Base-by-base conservation (phyloP, 306 rosid species). In the Vigna reflexopilosa region DNA sequence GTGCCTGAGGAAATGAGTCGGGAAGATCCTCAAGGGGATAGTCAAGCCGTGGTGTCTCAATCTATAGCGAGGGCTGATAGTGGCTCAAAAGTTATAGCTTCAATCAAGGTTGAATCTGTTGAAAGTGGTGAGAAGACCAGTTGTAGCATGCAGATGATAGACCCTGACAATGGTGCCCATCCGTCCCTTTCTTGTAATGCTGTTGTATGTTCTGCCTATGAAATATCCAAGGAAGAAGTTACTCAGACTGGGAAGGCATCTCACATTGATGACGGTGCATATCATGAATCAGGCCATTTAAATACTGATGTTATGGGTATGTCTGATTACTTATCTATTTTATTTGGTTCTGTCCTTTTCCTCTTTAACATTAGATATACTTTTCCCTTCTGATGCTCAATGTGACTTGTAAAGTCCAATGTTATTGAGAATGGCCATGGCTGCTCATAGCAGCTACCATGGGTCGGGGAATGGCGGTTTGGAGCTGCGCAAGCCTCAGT, bases 111-210 rank as follows among this genome's bases (percentile, higher is more conserved):
- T 45, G 99, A 93, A 68, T 93, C 96, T 71, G 91, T 89, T 86
- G 98, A 90, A 85, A 96, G 93, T 80, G 98, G 94, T 81, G 97
- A 91, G 85, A 96, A 96, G 87, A 88, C 83, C 55, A 87, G 91
- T 79, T 78, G 89, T 63, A 81, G 92, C 85, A 91, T 76, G 86
- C 81, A 77, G 77, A 87, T 85, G 61, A 84, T 44, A 71, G 82
- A 78, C 52, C 75, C 38, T 76, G 96, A 84, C 72, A 88, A 86
- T 79, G 84, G 86, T 80, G 83, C 93, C 58, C 90, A 65, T 71
- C 96, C 90, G 16, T 92, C 95, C 80, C 92, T 85, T 80, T 92
- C 97, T 67, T 92, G 97, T 92, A 90, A 93, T 82, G 97, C 91
- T 61, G 86, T 85, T 40, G 86, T 88, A 32, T 87, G 87, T 72